phyloP scores from a whole-genome alignment of 345 rosid genomes.

The Fremontodendron californicum region DNA sequence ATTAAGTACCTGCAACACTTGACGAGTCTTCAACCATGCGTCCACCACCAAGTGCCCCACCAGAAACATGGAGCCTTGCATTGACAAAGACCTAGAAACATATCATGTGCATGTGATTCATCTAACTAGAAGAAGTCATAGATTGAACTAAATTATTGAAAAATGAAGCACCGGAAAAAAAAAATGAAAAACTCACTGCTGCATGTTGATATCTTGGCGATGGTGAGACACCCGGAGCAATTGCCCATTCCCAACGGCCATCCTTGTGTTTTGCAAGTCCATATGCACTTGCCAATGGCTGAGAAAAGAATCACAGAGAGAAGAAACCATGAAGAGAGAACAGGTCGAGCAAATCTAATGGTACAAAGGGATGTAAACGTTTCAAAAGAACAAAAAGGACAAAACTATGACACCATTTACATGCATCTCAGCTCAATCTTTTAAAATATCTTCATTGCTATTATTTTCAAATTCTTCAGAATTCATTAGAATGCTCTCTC shows the following conservation, averaged over 20 bases:
- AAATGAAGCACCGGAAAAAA: background rate
- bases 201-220: conserved; percentile 99
- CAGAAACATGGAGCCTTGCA: conserved; percentile 98
- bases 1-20: conserved; percentile 81
- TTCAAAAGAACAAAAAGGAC: background rate
- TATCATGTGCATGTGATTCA: conserved; percentile 11
- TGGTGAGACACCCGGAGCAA: conserved; percentile 98
- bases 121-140: background rate
- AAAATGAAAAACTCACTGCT: conserved; percentile 67
- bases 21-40: conserved; percentile 99
- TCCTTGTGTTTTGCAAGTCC: conserved; percentile 99
- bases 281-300: conserved; percentile 97
- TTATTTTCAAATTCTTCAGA: background rate
- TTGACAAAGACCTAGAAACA: conserved; percentile 85
- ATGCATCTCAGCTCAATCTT: background rate
- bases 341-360: conserved; percentile 15
- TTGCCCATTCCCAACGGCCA: conserved; percentile 99
- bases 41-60: conserved; percentile 99
- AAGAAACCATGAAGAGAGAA: background rate
- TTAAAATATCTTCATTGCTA: background rate
- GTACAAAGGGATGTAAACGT: conserved; percentile 2
- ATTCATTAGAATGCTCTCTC: background rate
- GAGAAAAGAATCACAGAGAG: conserved; percentile 10
- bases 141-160: conserved; percentile 10
- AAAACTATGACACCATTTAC: background rate